Evolutionary conservation across 345 rosid genomes (phyloP).

Genomic region (Populus ilicifolia): DNA sequence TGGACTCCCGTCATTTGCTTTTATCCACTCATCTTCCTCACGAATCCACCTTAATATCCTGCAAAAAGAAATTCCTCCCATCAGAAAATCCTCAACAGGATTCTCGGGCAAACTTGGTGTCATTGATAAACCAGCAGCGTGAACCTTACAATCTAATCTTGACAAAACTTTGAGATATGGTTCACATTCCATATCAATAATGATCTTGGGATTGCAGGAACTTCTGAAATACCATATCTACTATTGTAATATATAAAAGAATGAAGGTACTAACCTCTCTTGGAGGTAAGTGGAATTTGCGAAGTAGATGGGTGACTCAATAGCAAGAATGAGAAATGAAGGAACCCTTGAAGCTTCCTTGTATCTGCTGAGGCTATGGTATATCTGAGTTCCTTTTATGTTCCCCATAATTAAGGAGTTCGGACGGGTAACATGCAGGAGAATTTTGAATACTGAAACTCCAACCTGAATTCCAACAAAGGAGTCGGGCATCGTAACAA

Average conservation of each 20-base stretch:
- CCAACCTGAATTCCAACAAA: constrained; percentile 57
- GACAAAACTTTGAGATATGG: not conserved
- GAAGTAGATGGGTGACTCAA: constrained; percentile 88
- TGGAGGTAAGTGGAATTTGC: constrained; percentile 84
- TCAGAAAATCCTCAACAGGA: not conserved
- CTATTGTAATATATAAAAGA: not conserved
- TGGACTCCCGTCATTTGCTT: constrained; percentile 36
- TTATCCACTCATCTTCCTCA: constrained; percentile 77
- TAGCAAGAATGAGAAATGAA: constrained; percentile 65
- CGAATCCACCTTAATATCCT: constrained; percentile 83
- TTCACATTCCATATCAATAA: not conserved
- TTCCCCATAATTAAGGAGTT: constrained; percentile 74
- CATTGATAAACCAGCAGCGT: not conserved
- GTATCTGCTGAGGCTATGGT: constrained; percentile 65
- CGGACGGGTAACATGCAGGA: constrained; percentile 85
- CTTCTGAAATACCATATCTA: not conserved
- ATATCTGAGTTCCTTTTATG: constrained; percentile 70
- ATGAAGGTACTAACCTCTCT: constrained; percentile 59
- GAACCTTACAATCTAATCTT: not conserved
- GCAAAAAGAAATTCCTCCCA: not conserved
- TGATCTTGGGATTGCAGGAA: not conserved
- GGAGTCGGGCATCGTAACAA: not conserved
- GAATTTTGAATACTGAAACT: constrained; percentile 78
- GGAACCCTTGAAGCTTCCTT: constrained; percentile 68
- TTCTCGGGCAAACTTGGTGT: not conserved